These are phyloP conservation scores for barrel medic (Medicago truncatula) DNA, from an alignment of 306 rosid genomes.

Conservation along the genomic window DNA sequence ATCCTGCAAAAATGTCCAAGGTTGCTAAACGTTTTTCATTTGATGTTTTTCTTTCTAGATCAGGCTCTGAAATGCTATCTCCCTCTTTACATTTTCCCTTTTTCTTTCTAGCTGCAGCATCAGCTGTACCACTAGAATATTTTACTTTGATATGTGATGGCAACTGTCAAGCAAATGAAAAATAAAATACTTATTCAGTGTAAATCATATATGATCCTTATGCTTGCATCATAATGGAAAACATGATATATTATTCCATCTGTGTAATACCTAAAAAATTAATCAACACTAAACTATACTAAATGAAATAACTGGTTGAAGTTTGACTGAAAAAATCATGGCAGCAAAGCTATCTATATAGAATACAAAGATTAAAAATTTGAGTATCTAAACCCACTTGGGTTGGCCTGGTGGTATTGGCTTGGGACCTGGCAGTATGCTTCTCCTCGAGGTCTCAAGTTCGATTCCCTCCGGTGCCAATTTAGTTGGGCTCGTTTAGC, in stretches of 20 bases:
- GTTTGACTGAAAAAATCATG: background rate
- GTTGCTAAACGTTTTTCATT: slow-evolving; percentile 67
- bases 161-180: slow-evolving; percentile 58
- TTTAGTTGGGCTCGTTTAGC: too few relatives aligned
- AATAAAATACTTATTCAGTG: slow-evolving; percentile 22
- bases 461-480: too few relatives aligned
- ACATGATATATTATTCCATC: background rate
- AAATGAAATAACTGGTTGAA: background rate
- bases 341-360: background rate
- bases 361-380: too few relatives aligned
- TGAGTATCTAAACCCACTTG: too few relatives aligned
- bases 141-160: slow-evolving; percentile 69
- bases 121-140: slow-evolving; percentile 59
- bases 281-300: background rate
- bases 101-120: slow-evolving; percentile 74
- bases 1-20: slow-evolving; percentile 93
- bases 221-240: too few relatives aligned
- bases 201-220: too few relatives aligned
- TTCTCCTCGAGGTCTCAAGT: too few relatives aligned
- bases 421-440: too few relatives aligned
- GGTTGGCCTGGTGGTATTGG: too few relatives aligned
- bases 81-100: slow-evolving; percentile 92
- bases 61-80: slow-evolving; percentile 56
- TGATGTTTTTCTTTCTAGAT: slow-evolving; percentile 45
- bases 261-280: background rate